Evolutionary conservation across 2,329 filamentous ascomycete genomes (phyloP).

Genomic region (Colletotrichum navitas): DNA sequence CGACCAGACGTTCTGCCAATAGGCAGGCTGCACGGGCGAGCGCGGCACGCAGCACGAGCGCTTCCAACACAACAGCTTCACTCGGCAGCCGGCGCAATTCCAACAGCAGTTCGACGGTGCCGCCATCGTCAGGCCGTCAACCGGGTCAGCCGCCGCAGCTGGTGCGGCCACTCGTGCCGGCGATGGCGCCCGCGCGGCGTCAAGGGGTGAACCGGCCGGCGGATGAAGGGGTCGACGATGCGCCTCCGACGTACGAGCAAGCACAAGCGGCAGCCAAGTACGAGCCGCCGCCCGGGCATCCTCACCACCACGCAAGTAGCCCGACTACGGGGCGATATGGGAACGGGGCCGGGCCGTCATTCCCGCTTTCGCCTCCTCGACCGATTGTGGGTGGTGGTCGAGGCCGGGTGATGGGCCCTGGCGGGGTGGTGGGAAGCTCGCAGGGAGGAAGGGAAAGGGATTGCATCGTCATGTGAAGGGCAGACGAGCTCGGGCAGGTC

Average conservation of each 20-base stretch:
- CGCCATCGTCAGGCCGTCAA: slow-evolving; percentile 28
- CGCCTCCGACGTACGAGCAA: slow-evolving; percentile 70
- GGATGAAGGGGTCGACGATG: slow-evolving; percentile 61
- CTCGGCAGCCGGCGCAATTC: slow-evolving; percentile 36
- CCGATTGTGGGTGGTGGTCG: slow-evolving; percentile 37
- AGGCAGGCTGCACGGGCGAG: slow-evolving; percentile 42
- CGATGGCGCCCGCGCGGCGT: slow-evolving; percentile 54
- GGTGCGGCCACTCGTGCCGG: slow-evolving; percentile 62
- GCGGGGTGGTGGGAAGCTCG: slow-evolving; percentile 34
- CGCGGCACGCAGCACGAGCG: slow-evolving; percentile 30
- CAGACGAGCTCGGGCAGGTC: slow-evolving; percentile 1
- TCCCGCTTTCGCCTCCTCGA: slow-evolving; percentile 18
- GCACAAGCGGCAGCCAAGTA: slow-evolving; percentile 65
- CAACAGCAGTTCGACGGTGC: slow-evolving; percentile 37
- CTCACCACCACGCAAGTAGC: slow-evolving; percentile 60
- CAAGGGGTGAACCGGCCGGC: slow-evolving; percentile 53
- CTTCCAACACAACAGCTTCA: slow-evolving; percentile 22
- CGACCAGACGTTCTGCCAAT: slow-evolving; percentile 44
- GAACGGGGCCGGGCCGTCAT: slow-evolving; percentile 32
- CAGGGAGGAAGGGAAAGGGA: slow-evolving; percentile 50
- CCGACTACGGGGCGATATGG: slow-evolving; percentile 44
- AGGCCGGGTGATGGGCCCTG: slow-evolving; percentile 32
- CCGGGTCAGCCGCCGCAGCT: slow-evolving; percentile 48
- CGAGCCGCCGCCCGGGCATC: slow-evolving; percentile 64
- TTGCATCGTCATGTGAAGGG: slow-evolving; percentile 61